Percentiles rank a stretch among this genome's conserved stretches.
Evolutionary conservation across 345 rosid species (phyloP).

Genomic region (Sisymbrium irio): DNA sequence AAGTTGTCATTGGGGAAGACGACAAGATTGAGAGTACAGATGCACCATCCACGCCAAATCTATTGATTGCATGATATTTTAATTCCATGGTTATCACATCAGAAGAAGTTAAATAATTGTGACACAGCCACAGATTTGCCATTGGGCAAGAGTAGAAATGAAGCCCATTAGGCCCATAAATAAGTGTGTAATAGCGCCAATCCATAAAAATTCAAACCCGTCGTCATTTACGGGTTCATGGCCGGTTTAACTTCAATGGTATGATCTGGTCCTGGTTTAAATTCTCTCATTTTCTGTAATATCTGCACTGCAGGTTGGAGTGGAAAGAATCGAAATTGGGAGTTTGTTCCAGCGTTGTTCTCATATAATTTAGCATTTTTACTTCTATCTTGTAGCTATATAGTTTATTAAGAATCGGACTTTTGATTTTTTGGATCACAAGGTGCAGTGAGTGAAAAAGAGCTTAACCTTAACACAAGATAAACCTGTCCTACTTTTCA

Average conservation of each 20-base stretch:
- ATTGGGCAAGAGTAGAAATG: neutral
- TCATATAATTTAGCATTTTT: neutral
- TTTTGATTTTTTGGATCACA: neutral
- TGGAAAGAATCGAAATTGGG: constrained; percentile 76
- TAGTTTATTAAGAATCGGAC: neutral
- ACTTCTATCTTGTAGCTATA: neutral
- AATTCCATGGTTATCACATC: neutral
- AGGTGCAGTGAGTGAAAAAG: neutral
- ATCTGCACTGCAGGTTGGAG: constrained; percentile 52
- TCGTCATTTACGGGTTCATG: neutral
- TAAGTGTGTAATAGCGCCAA: neutral
- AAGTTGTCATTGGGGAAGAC: constrained; percentile 6
- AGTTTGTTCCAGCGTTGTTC: constrained; percentile 4
- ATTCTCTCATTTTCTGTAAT: neutral
- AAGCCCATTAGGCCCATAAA: neutral
- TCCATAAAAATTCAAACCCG: neutral
- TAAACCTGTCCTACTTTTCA: neutral
- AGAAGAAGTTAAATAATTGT: neutral
- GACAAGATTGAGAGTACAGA: constrained; percentile 7
- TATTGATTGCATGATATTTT: neutral
- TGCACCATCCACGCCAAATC: neutral
- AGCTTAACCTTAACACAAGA: neutral
- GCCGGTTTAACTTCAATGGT: constrained; percentile 47
- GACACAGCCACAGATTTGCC: neutral
- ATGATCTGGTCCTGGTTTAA: constrained; percentile 51